Evolutionary conservation across 495 filamentous ascomycete species (phyloP).

Genomic region (Aeminium ludgeri): DNA sequence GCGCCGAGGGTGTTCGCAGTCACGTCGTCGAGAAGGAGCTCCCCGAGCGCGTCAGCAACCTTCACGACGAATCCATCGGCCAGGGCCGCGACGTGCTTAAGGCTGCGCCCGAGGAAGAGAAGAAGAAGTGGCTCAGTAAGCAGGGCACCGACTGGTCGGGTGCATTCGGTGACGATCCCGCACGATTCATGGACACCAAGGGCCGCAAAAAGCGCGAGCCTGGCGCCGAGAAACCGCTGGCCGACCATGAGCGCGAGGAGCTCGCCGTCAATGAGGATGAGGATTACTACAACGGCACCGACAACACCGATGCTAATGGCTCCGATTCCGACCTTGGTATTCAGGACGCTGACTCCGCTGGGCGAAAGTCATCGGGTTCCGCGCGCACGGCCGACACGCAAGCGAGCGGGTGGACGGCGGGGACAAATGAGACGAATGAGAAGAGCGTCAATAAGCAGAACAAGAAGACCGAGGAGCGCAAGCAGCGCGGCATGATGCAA

Average conservation of each 20-base stretch:
- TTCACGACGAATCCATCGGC: slow-evolving; percentile 65
- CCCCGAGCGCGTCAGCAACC: slow-evolving; percentile 43
- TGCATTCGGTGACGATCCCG: slow-evolving; percentile 58
- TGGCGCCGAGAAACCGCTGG: slow-evolving; percentile 35
- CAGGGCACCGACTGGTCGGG: slow-evolving; percentile 77
- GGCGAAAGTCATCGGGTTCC: slow-evolving; percentile 10
- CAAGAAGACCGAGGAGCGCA: slow-evolving; percentile 43
- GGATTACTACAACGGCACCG: slow-evolving; percentile 24
- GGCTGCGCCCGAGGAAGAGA: slow-evolving; percentile 48
- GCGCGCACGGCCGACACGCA: slow-evolving; percentile 7
- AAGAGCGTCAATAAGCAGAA: slow-evolving; percentile 34
- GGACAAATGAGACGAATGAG: slow-evolving; percentile 4
- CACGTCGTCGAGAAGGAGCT: slow-evolving; percentile 50
- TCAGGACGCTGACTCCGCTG: slow-evolving; percentile 27
- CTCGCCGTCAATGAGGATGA: slow-evolving; percentile 23
- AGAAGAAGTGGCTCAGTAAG: slow-evolving; percentile 57
- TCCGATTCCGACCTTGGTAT: slow-evolving; percentile 28
- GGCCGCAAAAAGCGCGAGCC: slow-evolving; percentile 39
- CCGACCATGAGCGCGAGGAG: slow-evolving; percentile 33
- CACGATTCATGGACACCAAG: slow-evolving; percentile 33
- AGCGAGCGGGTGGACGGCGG: slow-evolving; percentile 8
- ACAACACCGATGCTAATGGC: slow-evolving; percentile 22
- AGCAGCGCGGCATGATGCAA: slow-evolving; percentile 59
- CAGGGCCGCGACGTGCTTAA: slow-evolving; percentile 66
- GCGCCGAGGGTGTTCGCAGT: slow-evolving; percentile 62